Evolutionary conservation across 2,329 filamentous ascomycete genomes (phyloP).

Genomic region (Lachnellula occidentalis): DNA sequence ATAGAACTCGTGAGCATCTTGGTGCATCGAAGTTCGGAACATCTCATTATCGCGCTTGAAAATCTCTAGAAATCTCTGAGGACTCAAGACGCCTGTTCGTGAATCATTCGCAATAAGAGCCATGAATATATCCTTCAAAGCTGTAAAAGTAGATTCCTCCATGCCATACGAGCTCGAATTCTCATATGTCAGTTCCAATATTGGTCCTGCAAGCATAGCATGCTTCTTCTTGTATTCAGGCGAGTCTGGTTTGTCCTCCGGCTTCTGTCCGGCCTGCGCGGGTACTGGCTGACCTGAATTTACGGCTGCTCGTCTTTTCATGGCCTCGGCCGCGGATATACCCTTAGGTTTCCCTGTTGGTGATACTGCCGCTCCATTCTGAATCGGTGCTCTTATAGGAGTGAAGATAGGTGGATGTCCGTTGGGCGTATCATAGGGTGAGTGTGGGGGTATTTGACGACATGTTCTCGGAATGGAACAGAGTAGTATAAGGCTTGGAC

Average conservation of each 20-base stretch:
- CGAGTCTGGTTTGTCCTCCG: constrained; percentile 90
- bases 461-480: constrained; percentile 84
- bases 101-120: constrained; percentile 76
- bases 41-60: constrained; percentile 93
- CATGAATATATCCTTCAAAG: constrained; percentile 92
- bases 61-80: constrained; percentile 88
- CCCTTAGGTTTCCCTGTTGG: constrained; percentile 46
- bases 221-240: constrained; percentile 98
- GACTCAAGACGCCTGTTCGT: constrained; percentile 84
- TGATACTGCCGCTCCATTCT: constrained; percentile 42
- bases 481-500: constrained; percentile 97
- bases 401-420: constrained; percentile 54
- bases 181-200: constrained; percentile 78
- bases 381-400: constrained; percentile 43
- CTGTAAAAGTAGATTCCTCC: constrained; percentile 91
- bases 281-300: constrained; percentile 49
- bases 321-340: constrained; percentile 49
- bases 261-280: constrained; percentile 47
- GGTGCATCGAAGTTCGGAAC: constrained; percentile 96
- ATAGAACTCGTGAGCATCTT: constrained; percentile 96
- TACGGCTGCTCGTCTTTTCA: constrained; percentile 51
- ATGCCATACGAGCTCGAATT: constrained; percentile 79
- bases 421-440: constrained; percentile 64
- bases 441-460: constrained; percentile 78
- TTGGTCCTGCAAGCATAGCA: constrained; percentile 79